Evolutionary conservation across 495 filamentous ascomycete genomes (phyloP).

Genomic region (Aspergillus kassunensis): DNA sequence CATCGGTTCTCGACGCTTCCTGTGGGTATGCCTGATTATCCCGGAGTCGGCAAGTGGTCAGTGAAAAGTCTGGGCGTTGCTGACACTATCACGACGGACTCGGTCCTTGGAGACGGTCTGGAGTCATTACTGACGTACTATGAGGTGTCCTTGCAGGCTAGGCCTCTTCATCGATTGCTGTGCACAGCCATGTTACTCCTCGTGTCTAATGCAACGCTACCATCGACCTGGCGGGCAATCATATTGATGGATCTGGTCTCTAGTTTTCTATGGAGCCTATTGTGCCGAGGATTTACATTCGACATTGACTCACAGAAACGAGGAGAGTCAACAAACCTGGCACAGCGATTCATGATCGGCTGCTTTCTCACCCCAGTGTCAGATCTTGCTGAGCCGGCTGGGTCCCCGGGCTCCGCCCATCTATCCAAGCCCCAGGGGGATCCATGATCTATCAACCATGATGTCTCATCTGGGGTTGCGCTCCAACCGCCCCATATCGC

Average conservation of each 20-base stretch:
- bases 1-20: constrained; percentile 10
- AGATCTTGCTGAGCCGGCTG: neutral
- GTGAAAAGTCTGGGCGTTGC: constrained; percentile 11
- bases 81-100: constrained; percentile 14
- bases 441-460: neutral
- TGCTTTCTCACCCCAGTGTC: constrained; percentile 7
- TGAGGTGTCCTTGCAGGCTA: constrained; percentile 25
- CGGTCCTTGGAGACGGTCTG: constrained; percentile 16
- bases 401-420: neutral
- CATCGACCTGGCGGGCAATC: constrained; percentile 9
- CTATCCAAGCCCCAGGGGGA: no score
- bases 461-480: constrained; percentile 31
- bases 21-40: constrained; percentile 17
- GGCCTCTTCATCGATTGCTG: constrained; percentile 9
- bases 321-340: constrained; percentile 5
- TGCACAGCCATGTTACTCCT: constrained; percentile 14
- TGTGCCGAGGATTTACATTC: constrained; percentile 12
- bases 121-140: constrained; percentile 23
- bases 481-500: constrained; percentile 39
- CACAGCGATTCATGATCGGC: constrained; percentile 16
- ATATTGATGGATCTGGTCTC: constrained; percentile 4
- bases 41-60: constrained; percentile 16
- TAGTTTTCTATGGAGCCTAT: constrained; percentile 5
- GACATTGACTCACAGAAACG: constrained; percentile 5
- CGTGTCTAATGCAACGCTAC: constrained; percentile 15